A percentile compares a stretch with the other conserved stretches of the same genome.
Conservation (phyloP, 176 grass and related monocot genomes). For the Juncus inflexus region DNA sequence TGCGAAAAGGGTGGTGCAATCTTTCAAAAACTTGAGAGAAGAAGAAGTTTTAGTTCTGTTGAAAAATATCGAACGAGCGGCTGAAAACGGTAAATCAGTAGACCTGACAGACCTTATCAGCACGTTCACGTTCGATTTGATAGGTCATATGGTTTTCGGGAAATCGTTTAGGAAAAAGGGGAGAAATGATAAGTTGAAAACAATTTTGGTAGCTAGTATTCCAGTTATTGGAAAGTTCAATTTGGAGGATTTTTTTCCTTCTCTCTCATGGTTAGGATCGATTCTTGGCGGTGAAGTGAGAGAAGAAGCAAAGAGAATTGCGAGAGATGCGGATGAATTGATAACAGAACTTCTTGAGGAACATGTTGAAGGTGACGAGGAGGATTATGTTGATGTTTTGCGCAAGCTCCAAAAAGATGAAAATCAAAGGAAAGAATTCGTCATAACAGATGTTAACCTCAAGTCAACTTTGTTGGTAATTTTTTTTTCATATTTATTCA, state of each 20-base stretch:
- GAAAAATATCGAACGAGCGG: neutral
- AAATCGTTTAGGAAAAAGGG: constrained; percentile 16
- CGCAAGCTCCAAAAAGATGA: constrained; percentile 20
- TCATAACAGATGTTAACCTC: constrained; percentile 12
- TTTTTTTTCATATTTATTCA: neutral
- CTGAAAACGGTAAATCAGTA: neutral
- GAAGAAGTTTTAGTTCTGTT: constrained; percentile 17
- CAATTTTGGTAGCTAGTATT: neutral
- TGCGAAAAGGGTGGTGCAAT: constrained; percentile 21
- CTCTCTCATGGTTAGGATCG: constrained; percentile 13
- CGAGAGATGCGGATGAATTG: neutral
- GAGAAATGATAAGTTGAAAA: constrained; percentile 9
- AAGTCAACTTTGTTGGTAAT: constrained; percentile 17
- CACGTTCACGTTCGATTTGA: constrained; percentile 19
- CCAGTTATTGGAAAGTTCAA: constrained; percentile 14
- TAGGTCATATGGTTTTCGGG: constrained; percentile 15
- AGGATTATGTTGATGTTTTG: constrained; percentile 23
- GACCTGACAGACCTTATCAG: constrained; percentile 13
- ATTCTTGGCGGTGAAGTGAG: neutral
- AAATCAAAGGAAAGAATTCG: constrained; percentile 24
- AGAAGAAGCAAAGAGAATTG: neutral
- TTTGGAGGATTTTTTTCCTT: constrained; percentile 31
- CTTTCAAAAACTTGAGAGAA: constrained; percentile 21
- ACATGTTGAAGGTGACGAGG: constrained; percentile 5
- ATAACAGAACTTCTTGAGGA: constrained; percentile 20